phyloP scores from a whole-genome alignment of 805 yeast genomes.

The Starmerella lactis-condensi region DNA sequence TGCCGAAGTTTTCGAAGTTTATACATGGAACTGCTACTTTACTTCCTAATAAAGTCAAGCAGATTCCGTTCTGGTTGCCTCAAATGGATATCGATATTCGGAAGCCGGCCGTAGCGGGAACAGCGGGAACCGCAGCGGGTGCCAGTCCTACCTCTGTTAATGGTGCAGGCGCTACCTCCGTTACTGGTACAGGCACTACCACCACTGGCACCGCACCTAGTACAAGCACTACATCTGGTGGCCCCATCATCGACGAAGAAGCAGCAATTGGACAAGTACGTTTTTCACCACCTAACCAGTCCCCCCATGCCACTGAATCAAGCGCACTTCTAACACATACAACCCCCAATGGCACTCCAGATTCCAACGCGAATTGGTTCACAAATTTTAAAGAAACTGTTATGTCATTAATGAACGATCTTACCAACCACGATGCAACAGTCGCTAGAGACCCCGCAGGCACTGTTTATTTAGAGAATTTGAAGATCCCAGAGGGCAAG shows the following conservation, averaged over 20 bases:
- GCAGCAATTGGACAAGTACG: conserved; percentile 9
- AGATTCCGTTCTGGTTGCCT: conserved; percentile 93
- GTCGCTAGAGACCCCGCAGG: conserved; percentile 42
- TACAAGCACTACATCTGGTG: neutral
- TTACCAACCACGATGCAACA: conserved; percentile 16
- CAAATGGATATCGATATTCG: conserved; percentile 93
- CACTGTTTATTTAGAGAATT: conserved; percentile 37
- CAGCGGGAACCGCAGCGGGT: conserved; percentile 26
- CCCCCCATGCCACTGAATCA: conserved; percentile 12
- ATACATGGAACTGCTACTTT: conserved; percentile 93
- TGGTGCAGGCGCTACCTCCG: too few relatives aligned
- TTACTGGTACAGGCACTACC: conserved; percentile 5
- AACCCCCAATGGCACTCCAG: too few relatives aligned
- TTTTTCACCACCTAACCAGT: conserved; percentile 5
- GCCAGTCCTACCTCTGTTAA: neutral
- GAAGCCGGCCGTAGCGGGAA: conserved; percentile 46
- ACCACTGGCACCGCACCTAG: neutral
- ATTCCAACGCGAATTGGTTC: too few relatives aligned
- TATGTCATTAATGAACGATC: too few relatives aligned
- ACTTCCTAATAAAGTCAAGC: conserved; percentile 60
- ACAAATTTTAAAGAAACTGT: too few relatives aligned
- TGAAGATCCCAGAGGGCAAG: conserved; percentile 73
- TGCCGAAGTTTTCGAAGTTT: conserved; percentile 92
- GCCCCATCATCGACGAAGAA: conserved; percentile 8
- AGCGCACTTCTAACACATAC: conserved; percentile 13